A percentile compares a stretch with the other conserved stretches of the same genome.
Evolutionary conservation across 2,329 filamentous ascomycete species (phyloP).

Genomic region (Lecanoromycetidae sp.): DNA sequence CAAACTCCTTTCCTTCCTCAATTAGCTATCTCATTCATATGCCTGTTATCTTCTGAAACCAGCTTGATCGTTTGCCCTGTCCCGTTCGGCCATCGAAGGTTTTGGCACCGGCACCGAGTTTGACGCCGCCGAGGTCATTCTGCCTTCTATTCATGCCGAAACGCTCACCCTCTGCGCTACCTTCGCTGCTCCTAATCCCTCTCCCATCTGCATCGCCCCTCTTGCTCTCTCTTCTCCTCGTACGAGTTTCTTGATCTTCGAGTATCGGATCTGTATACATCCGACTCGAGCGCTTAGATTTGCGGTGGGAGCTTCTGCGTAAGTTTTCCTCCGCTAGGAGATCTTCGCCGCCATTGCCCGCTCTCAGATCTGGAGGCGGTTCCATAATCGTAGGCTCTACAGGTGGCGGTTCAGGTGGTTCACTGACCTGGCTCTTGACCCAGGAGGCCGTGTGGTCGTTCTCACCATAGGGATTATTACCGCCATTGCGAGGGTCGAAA

Average conservation of each 20-base stretch:
- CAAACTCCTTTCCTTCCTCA: neutral
- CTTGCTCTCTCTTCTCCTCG: constrained; percentile 33
- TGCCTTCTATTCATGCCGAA: constrained; percentile 25
- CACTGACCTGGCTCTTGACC: constrained; percentile 36
- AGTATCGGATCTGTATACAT: constrained; percentile 18
- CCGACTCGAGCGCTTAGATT: constrained; percentile 24
- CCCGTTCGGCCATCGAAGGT: constrained; percentile 18
- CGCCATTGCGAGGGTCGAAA: constrained; percentile 23
- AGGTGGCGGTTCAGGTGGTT: constrained; percentile 37
- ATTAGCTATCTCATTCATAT: neutral
- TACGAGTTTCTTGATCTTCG: constrained; percentile 24
- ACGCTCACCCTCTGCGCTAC: constrained; percentile 16
- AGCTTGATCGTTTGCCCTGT: constrained; percentile 29
- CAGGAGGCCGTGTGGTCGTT: constrained; percentile 40
- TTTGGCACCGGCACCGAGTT: constrained; percentile 14
- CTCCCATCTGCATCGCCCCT: constrained; percentile 25
- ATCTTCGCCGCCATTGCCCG: constrained; percentile 21
- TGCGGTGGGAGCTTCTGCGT: constrained; percentile 21
- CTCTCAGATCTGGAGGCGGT: constrained; percentile 9
- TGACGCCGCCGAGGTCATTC: constrained; percentile 14
- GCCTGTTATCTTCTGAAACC: constrained; percentile 33
- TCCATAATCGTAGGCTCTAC: constrained; percentile 36
- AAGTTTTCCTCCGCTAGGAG: constrained; percentile 34
- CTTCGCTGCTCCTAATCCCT: constrained; percentile 30
- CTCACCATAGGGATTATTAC: constrained; percentile 22